These are phyloP conservation scores for Wallacemonas rigidus DNA, from an alignment of 208 protist species.

Conservation along the genomic window DNA sequence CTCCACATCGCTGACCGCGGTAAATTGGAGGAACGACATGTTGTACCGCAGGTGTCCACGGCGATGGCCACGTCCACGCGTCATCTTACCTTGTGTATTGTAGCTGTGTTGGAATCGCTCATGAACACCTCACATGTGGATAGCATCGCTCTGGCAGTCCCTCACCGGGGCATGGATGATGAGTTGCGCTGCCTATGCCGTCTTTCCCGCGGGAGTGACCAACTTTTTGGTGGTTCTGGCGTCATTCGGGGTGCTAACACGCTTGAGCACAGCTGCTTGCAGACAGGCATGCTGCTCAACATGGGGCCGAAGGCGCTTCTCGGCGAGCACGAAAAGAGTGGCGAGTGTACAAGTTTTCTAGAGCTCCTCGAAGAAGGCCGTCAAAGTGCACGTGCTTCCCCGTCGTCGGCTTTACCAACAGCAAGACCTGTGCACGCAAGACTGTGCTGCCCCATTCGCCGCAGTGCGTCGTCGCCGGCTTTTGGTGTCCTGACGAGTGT, in stretches of 20 bases:
- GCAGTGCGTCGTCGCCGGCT: not conserved
- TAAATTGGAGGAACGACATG: conserved; percentile 2
- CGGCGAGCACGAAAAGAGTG: not conserved
- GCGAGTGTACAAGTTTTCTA: conserved; percentile 14
- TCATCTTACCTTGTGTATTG: conserved; percentile 20
- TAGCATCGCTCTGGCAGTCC: conserved; percentile 20
- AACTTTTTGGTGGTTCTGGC: conserved; percentile 19
- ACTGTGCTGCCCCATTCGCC: conserved; percentile 21
- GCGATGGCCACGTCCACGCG: not conserved
- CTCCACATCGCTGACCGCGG: not conserved
- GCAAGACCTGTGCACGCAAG: not conserved
- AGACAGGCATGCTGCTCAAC: conserved; percentile 25
- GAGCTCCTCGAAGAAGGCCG: conserved; percentile 16
- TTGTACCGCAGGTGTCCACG: not conserved
- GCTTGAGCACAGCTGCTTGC: conserved; percentile 25
- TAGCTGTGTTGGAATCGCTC: conserved; percentile 16
- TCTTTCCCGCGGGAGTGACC: conserved; percentile 5
- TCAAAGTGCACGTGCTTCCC: too few species aligned
- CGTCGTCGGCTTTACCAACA: not conserved
- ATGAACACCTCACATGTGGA: not conserved
- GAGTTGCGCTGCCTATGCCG: conserved; percentile 30
- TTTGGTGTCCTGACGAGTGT: conserved; percentile 21
- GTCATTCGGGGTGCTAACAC: conserved; percentile 25
- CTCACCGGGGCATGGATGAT: conserved; percentile 26
- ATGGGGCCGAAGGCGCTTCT: conserved; percentile 21